These are phyloP conservation scores for Pholiota conissans DNA, from an alignment of 768 basidiomycete genomes.

Conservation along the genomic window DNA sequence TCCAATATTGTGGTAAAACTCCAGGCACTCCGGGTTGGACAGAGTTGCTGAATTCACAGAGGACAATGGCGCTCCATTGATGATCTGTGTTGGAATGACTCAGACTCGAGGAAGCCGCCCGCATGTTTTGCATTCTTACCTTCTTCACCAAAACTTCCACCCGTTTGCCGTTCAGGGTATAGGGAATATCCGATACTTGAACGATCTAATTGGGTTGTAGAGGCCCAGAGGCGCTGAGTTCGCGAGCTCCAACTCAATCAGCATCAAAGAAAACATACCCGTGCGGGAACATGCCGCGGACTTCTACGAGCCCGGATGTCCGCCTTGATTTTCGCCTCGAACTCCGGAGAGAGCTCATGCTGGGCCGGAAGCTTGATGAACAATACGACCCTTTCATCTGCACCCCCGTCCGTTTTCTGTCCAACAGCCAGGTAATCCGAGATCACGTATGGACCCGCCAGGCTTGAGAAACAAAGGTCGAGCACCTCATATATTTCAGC, in stretches of 20 bases:
- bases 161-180: conserved; percentile 79
- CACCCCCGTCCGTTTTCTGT: conserved; percentile 60
- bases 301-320: conserved; percentile 65
- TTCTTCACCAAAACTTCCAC: conserved; percentile 82
- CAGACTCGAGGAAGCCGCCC: conserved; percentile 16
- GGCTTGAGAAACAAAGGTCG: conserved; percentile 56
- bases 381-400: conserved; percentile 75
- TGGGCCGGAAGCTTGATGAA: conserved; percentile 67
- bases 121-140: conserved; percentile 33
- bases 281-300: conserved; percentile 76
- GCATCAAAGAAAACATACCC: conserved; percentile 39
- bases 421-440: conserved; percentile 73
- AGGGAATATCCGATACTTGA: conserved; percentile 69
- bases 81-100: conserved; percentile 47
- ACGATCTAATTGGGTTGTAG: conserved; percentile 48
- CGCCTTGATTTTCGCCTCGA: conserved; percentile 57
- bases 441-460: conserved; percentile 37
- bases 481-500: conserved; percentile 82
- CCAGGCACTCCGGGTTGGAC: conserved; percentile 71
- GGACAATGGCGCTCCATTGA: conserved; percentile 72
- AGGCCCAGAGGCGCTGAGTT: conserved; percentile 9
- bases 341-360: conserved; percentile 43
- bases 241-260: background rate
- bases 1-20: conserved; percentile 59
- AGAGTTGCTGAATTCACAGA: conserved; percentile 73